Evolutionary conservation across 2,329 filamentous ascomycete genomes (phyloP).

Genomic region (Xylaria sp.): DNA sequence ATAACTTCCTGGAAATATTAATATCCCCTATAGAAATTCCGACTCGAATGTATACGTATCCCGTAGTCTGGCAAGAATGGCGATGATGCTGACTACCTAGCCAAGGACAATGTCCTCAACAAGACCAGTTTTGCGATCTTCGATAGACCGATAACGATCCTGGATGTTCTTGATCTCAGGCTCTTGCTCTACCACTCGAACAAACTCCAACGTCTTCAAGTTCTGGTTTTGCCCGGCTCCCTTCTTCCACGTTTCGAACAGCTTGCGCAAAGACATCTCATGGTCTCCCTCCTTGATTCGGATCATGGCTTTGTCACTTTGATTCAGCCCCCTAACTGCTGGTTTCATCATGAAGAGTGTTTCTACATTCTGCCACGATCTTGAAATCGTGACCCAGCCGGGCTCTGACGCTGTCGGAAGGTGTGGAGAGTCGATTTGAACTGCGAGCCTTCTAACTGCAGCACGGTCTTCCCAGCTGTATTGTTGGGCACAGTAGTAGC

Average conservation of each 20-base stretch:
- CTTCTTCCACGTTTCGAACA: slow-evolving; percentile 50
- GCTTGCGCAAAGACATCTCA: slow-evolving; percentile 40
- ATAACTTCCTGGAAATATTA: not conserved
- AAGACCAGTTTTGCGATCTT: slow-evolving; percentile 43
- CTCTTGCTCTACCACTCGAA: slow-evolving; percentile 44
- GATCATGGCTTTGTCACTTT: slow-evolving; percentile 47
- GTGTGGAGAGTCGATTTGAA: slow-evolving; percentile 47
- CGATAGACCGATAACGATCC: slow-evolving; percentile 42
- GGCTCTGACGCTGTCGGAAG: slow-evolving; percentile 38
- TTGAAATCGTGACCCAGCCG: slow-evolving; percentile 46
- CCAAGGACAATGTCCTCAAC: slow-evolving; percentile 48
- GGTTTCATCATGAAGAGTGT: slow-evolving; percentile 47
- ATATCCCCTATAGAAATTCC: not conserved
- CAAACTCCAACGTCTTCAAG: slow-evolving; percentile 46
- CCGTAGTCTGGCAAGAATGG: not conserved
- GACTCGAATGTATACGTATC: not conserved
- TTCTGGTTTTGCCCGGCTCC: slow-evolving; percentile 34
- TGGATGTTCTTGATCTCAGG: slow-evolving; percentile 16
- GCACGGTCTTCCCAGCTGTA: slow-evolving; percentile 45
- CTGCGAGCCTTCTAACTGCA: slow-evolving; percentile 43
- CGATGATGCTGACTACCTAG: slow-evolving; percentile 26
- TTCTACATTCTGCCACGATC: slow-evolving; percentile 48
- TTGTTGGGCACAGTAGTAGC: slow-evolving; percentile 47
- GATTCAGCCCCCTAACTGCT: slow-evolving; percentile 43
- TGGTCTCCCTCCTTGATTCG: slow-evolving; percentile 40